Percentiles rank a stretch among this genome's conserved stretches.
phyloP scores from a whole-genome alignment of 148 eudicot genomes.

The Limonium bicolor region DNA sequence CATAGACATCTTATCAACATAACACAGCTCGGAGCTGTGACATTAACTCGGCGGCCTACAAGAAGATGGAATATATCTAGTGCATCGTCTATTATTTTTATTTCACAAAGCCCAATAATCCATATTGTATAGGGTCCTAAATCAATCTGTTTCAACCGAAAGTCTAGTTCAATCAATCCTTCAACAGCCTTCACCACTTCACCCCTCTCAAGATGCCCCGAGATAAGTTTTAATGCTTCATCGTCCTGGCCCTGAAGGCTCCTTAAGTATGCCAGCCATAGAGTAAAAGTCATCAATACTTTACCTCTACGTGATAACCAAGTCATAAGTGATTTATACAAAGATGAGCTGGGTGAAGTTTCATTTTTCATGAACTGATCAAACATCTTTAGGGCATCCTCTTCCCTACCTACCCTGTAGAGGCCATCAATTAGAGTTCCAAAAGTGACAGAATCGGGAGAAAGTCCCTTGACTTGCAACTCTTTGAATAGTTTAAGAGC shows the following conservation, averaged over 20 bases:
- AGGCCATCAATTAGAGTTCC: slow-evolving; percentile 77
- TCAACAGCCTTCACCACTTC: slow-evolving; percentile 36
- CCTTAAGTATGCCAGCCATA: slow-evolving; percentile 62
- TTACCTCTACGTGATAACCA: slow-evolving; percentile 65
- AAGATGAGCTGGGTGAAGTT: slow-evolving; percentile 25
- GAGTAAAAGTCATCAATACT: slow-evolving; percentile 25
- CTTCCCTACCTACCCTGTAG: slow-evolving; percentile 32
- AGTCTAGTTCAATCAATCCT: slow-evolving; percentile 48
- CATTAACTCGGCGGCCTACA: slow-evolving; percentile 21
- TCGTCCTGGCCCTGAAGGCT: slow-evolving; percentile 25
- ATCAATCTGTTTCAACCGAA: slow-evolving; percentile 32
- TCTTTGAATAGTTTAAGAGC: slow-evolving; percentile 49
- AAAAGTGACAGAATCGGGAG: slow-evolving; percentile 72
- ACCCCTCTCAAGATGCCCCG: slow-evolving; percentile 40
- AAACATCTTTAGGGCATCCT: slow-evolving; percentile 35
- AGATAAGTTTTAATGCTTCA: slow-evolving; percentile 18
- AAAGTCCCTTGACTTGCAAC: slow-evolving; percentile 43
- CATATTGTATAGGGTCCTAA: slow-evolving; percentile 55
- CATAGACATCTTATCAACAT: slow-evolving; percentile 42
- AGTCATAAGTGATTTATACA: slow-evolving; percentile 48
- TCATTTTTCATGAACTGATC: slow-evolving; percentile 39
- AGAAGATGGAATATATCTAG: slow-evolving; percentile 36
- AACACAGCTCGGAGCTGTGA: slow-evolving; percentile 58
- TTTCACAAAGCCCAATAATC: slow-evolving; percentile 66
- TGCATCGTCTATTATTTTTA: slow-evolving; percentile 37